Conservation (phyloP, 306 rosid genomes). For the Malus sylvestris region DNA sequence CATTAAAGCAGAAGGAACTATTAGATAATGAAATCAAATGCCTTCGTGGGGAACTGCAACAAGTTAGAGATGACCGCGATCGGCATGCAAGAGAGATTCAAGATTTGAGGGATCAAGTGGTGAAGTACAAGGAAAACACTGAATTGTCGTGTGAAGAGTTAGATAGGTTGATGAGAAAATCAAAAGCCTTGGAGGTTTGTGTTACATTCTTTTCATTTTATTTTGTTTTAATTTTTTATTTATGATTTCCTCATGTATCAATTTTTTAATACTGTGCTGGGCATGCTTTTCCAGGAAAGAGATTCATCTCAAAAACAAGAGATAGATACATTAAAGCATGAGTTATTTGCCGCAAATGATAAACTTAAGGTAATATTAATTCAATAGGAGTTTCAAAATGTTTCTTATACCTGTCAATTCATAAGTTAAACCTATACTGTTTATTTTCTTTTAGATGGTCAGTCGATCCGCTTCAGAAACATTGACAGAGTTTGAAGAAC, state of each 20-base stretch:
- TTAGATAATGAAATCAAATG: conserved; percentile 49
- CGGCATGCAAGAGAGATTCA: conserved; percentile 42
- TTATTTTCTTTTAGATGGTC: conserved; percentile 34
- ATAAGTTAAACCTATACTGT: neutral
- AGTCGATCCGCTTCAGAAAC: conserved; percentile 60
- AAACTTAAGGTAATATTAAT: conserved; percentile 49
- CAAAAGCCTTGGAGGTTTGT: conserved; percentile 68
- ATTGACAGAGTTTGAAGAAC: conserved; percentile 51
- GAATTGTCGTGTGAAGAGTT: conserved; percentile 43
- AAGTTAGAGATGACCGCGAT: conserved; percentile 78
- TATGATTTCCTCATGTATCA: neutral
- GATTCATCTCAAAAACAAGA: conserved; percentile 72
- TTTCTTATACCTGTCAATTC: neutral
- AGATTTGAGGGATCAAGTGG: conserved; percentile 44
- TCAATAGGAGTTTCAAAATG: neutral
- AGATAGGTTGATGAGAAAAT: conserved; percentile 50
- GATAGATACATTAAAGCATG: conserved; percentile 42
- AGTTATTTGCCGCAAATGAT: conserved; percentile 52
- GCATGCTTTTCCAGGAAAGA: conserved; percentile 42
- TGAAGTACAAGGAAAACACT: conserved; percentile 38
- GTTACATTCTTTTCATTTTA: neutral
- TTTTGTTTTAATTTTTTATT: too few relatives aligned
- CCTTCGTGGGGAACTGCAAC: conserved; percentile 68
- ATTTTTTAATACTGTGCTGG: conserved; percentile 1
- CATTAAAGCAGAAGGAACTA: conserved; percentile 47